These are phyloP conservation scores for Orychophragmus violaceus DNA, from an alignment of 345 rosid species.

Conservation along the genomic window DNA sequence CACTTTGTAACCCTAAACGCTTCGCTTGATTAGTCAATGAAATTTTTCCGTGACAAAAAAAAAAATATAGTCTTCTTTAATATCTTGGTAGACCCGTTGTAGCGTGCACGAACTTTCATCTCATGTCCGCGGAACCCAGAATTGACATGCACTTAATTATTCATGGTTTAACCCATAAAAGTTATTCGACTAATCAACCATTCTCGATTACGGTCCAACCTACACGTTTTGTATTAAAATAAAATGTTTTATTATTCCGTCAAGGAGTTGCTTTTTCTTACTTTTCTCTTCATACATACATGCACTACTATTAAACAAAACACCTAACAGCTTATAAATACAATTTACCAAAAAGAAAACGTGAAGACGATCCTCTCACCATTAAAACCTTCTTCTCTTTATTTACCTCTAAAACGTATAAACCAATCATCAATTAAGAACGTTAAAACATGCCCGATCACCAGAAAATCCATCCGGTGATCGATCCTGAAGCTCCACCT, in stretches of 20 bases:
- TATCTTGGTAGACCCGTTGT: not conserved
- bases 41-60: no score
- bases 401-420: not conserved
- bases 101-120: not conserved
- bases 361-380: constrained; percentile 9
- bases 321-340: constrained; percentile 12
- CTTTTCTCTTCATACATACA: not conserved
- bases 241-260: not conserved
- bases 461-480: constrained; percentile 57
- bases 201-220: not conserved
- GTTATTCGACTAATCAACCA: not conserved
- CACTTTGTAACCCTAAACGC: no score
- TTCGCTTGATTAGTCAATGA: no score
- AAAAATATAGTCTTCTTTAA: not conserved
- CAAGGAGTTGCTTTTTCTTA: not conserved
- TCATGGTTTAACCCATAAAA: not conserved
- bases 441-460: constrained; percentile 49
- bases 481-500: constrained; percentile 47
- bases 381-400: not conserved
- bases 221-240: not conserved
- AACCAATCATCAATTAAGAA: not conserved
- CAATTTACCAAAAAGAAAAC: not conserved
- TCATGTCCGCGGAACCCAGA: constrained; percentile 1
- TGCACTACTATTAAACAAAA: not conserved
- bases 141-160: not conserved